Conservation (phyloP, 768 basidiomycete species). For the Amanita jacksonii region DNA sequence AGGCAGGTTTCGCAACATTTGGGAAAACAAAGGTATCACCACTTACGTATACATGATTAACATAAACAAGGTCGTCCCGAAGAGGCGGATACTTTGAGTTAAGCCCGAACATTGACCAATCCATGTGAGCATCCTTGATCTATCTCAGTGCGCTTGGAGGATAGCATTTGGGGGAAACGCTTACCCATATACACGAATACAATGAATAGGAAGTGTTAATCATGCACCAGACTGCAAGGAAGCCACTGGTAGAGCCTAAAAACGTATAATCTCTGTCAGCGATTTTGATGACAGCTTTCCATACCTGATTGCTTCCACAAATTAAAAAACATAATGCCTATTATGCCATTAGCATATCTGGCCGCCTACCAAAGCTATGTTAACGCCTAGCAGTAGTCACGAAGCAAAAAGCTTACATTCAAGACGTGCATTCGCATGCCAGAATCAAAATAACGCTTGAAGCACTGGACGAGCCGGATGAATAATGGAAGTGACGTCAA, state of each 20-base stretch:
- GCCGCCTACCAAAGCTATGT: constrained; percentile 48
- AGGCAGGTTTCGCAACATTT: not conserved
- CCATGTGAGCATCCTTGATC: constrained; percentile 67
- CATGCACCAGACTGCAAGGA: constrained; percentile 64
- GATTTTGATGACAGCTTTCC: constrained; percentile 11
- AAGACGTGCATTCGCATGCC: constrained; percentile 67
- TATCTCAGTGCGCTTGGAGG: not conserved
- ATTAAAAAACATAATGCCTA: constrained; percentile 60
- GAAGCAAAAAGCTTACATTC: constrained; percentile 52
- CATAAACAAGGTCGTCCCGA: constrained; percentile 68
- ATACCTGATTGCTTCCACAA: constrained; percentile 66
- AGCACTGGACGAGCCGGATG: constrained; percentile 74
- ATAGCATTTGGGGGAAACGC: constrained; percentile 12
- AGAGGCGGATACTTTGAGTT: constrained; percentile 51
- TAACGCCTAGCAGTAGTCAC: not conserved
- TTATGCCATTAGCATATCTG: constrained; percentile 66
- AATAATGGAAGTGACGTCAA: constrained; percentile 60
- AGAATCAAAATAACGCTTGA: constrained; percentile 83
- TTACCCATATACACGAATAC: constrained; percentile 76
- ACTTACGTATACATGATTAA: constrained; percentile 47
- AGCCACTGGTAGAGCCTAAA: constrained; percentile 27
- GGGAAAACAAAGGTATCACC: not conserved
- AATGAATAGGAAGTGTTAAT: constrained; percentile 50
- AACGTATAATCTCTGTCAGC: not conserved
- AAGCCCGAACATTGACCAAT: constrained; percentile 77